A percentile compares a stretch with the other conserved stretches of the same genome.
Conservation (phyloP, 1,284 basidiomycete species). For the Inonotus obliquus region DNA sequence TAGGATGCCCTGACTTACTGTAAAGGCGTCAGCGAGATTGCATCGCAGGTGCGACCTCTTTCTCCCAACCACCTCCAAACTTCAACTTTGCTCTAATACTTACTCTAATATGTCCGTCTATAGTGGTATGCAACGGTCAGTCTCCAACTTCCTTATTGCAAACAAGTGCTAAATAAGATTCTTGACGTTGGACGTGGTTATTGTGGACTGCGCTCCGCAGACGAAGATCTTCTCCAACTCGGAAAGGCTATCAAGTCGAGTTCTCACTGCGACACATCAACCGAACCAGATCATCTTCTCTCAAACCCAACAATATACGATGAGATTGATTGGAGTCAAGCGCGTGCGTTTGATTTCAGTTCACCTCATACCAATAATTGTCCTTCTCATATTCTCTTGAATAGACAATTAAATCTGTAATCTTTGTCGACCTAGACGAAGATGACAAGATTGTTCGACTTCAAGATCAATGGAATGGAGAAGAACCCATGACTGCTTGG, state of each 20-base stretch:
- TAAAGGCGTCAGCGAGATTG: slow-evolving; percentile 48
- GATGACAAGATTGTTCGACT: slow-evolving; percentile 55
- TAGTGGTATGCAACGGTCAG: slow-evolving; percentile 62
- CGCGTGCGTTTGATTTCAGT: slow-evolving; percentile 35
- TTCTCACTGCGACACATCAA: slow-evolving; percentile 50
- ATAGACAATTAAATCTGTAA: slow-evolving; percentile 49
- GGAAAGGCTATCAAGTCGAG: slow-evolving; percentile 44
- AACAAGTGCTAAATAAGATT: no score
- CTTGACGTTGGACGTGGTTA: not conserved
- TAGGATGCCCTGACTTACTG: slow-evolving; percentile 51
- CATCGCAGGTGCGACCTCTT: slow-evolving; percentile 42
- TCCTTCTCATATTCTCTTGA: not conserved
- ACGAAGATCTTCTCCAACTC: slow-evolving; percentile 51
- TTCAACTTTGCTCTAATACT: not conserved
- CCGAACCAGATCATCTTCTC: slow-evolving; percentile 56
- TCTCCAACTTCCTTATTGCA: not conserved
- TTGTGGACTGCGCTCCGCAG: slow-evolving; percentile 31
- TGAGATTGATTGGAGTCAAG: slow-evolving; percentile 45
- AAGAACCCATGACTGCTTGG: slow-evolving; percentile 44
- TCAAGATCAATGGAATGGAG: slow-evolving; percentile 61
- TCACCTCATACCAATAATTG: not conserved
- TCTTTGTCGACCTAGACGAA: slow-evolving; percentile 60
- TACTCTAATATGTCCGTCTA: slow-evolving; percentile 14
- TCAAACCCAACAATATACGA: slow-evolving; percentile 59
- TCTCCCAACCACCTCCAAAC: slow-evolving; percentile 1